Evolutionary conservation across 768 basidiomycete species (phyloP), one percentile per base, ranked within the genome.

Genomic region (Russula ochroleuca): DNA sequence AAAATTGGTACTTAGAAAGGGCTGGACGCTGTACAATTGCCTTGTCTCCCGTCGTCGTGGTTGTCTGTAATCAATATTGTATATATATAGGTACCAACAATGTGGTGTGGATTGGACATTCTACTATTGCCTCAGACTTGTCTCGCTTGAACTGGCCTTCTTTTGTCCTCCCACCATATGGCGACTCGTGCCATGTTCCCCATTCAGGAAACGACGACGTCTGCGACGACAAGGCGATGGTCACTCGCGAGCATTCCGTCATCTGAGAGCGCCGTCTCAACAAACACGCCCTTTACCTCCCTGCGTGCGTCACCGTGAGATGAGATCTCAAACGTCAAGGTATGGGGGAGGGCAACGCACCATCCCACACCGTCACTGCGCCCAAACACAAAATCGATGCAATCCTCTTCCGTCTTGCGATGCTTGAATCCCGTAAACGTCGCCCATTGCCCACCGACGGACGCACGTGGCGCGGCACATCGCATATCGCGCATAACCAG

Each of bases 381-480:
- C n/a, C 81, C 82, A 58, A 82, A 79, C 1, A 82, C 72, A 65
- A 83, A 83, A 66, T 83, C 83, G 62, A 84, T 83, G 56, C 81
- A 72, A 64, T 71, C 74, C 80, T 17, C 65, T 45, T 8, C 71
- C 54, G 79, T 75, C 9, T 74, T 72, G 6, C 79, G 77, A n/a
- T 70, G 68, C 15, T 72, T 72, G 68, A 83, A 85, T 0, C 80
- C 82, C 2, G 82, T 82, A 68, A 79, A 83, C 4, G 82, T 83
- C 5, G 79, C 79, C 72, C 77, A 80, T 67, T 80, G 76, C 2
- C 77, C 75, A 0, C 78, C 80, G 1, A 83, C 77, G 41, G 62
- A 68, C 28, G 73, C 69, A 35, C 79, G 75, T 25, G 80, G 78
- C 2, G 77, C 75, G 60, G 73, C 70, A 5, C 67, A 77, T 43